Conservation (phyloP, 2,329 filamentous ascomycete genomes). For the Xylaria sp. region DNA sequence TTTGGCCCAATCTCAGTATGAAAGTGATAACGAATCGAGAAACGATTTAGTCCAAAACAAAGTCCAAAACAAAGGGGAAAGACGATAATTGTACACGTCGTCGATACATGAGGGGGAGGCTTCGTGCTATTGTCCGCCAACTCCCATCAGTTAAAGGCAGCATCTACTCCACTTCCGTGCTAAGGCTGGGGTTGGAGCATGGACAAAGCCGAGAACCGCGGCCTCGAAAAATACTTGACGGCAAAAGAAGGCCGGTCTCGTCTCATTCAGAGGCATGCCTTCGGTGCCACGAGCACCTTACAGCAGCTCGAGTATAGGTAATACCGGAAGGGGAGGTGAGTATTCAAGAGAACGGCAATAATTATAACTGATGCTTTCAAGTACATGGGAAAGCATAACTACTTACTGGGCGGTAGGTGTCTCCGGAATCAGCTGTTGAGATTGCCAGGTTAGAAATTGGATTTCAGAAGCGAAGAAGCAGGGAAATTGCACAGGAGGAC, state of each 20-base stretch:
- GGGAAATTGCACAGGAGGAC: constrained; percentile 38
- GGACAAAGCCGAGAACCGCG: constrained; percentile 5
- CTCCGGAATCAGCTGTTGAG: constrained; percentile 67
- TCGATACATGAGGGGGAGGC: constrained; percentile 1
- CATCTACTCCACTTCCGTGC: constrained; percentile 8
- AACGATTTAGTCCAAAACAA: constrained; percentile 6
- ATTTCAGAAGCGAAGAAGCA: constrained; percentile 42
- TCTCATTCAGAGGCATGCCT: constrained; percentile 19
- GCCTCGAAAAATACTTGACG: constrained; percentile 16
- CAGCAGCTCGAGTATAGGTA: constrained; percentile 2
- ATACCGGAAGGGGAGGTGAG: neutral
- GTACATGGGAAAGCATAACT: constrained; percentile 18
- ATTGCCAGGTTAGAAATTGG: constrained; percentile 55
- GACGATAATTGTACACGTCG: constrained; percentile 4
- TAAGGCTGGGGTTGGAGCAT: neutral
- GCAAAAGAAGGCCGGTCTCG: constrained; percentile 6
- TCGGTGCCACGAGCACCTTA: constrained; percentile 17
- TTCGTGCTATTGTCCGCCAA: constrained; percentile 11
- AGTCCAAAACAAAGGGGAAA: neutral
- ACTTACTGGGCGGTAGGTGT: constrained; percentile 68
- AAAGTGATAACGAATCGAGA: constrained; percentile 1
- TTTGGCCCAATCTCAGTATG: neutral
- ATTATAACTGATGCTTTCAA: neutral
- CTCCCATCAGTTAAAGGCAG: neutral
- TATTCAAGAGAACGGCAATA: neutral